Percentiles rank a stretch among this genome's conserved stretches.
Evolutionary conservation across 257 asterid genomes (phyloP).

Genomic region (Mitragyna speciosa): DNA sequence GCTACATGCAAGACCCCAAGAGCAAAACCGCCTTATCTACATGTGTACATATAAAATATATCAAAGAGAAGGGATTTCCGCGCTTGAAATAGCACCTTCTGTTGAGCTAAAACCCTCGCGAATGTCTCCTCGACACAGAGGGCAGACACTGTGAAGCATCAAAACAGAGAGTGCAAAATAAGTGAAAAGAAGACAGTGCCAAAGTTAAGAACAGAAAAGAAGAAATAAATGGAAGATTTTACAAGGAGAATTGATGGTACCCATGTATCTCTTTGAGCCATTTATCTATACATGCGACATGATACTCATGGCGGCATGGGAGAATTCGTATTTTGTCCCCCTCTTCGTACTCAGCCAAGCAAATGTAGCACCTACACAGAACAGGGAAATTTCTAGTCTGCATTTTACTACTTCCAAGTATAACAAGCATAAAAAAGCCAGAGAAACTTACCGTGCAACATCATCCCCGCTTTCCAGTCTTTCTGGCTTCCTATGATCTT

Average conservation of each 20-base stretch:
- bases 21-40: conserved; percentile 22
- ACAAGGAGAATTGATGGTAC: conserved; percentile 33
- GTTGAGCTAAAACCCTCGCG: conserved; percentile 45
- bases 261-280: conserved; percentile 97
- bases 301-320: conserved; percentile 89
- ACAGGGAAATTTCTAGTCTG: background rate
- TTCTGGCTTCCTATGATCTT: conserved; percentile 53
- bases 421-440: conserved; percentile 18
- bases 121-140: conserved; percentile 90
- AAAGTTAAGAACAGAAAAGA: background rate
- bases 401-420: conserved; percentile 7
- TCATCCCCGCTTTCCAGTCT: conserved; percentile 42
- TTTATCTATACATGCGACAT: conserved; percentile 75
- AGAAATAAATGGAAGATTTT: conserved; percentile 6
- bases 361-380: conserved; percentile 74
- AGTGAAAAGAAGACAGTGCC: background rate
- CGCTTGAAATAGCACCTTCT: conserved; percentile 41
- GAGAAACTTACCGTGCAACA: conserved; percentile 60
- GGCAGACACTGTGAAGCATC: conserved; percentile 73
- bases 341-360: conserved; percentile 85
- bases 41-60: conserved; percentile 12
- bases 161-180: conserved; percentile 7
- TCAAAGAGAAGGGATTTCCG: conserved; percentile 23
- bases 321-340: conserved; percentile 77
- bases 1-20: background rate